Evolutionary conservation across 371 early-diverging fungal genomes (phyloP).

Genomic region (Coemansia sp.): DNA sequence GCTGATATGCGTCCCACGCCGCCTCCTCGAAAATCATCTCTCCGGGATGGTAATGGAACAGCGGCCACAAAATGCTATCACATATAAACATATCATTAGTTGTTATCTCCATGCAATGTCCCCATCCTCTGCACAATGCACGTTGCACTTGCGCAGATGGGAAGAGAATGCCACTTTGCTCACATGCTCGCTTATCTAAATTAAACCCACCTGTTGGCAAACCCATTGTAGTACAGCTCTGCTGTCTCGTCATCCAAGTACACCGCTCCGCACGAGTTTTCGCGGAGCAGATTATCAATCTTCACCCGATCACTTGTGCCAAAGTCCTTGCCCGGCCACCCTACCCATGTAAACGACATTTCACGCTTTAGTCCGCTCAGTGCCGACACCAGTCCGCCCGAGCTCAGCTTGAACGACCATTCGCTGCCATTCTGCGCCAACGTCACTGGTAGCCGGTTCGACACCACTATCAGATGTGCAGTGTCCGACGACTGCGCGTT

Average conservation of each 20-base stretch:
- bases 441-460: conserved; percentile 99
- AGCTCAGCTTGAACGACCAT: conserved; percentile 82
- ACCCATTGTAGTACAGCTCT: conserved; percentile 98
- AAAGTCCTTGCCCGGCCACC: conserved; percentile 95
- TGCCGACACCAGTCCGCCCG: conserved; percentile 98
- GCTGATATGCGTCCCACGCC: conserved; percentile 95
- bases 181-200: background rate
- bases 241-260: conserved; percentile 96
- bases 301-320: conserved; percentile 75
- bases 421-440: conserved; percentile 64
- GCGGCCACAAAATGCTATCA: conserved; percentile 92
- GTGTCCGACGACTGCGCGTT: conserved; percentile 1
- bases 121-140: background rate
- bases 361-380: conserved; percentile 90
- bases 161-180: background rate
- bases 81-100: background rate
- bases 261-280: conserved; percentile 93
- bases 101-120: background rate
- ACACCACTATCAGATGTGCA: conserved; percentile 90
- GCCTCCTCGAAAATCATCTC: conserved; percentile 91
- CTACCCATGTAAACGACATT: conserved; percentile 98
- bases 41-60: conserved; percentile 98
- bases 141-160: background rate
- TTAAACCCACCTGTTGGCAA: conserved; percentile 84
- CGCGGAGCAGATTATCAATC: conserved; percentile 70